A percentile compares a stretch with the other conserved stretches of the same genome.
Evolutionary conservation across 2,329 filamentous ascomycete genomes (phyloP).

Genomic region (Mycosphaerella sp.): DNA sequence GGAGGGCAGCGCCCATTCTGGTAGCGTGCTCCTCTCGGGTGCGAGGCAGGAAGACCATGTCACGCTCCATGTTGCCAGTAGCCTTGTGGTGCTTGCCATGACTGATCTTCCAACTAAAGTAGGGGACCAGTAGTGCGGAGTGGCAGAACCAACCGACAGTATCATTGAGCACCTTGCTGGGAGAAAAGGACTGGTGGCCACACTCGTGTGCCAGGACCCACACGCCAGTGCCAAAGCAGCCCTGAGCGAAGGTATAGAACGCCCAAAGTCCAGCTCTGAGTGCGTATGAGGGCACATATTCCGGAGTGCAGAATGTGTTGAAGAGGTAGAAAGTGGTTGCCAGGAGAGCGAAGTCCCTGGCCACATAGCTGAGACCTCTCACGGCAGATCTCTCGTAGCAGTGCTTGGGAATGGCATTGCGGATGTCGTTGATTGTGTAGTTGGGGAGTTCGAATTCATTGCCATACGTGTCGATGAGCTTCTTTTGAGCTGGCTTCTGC

Average conservation of each 20-base stretch:
- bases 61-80: conserved; percentile 91
- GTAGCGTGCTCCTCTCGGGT: conserved; percentile 75
- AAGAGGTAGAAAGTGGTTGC: conserved; percentile 76
- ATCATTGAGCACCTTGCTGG: conserved; percentile 87
- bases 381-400: conserved; percentile 84
- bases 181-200: conserved; percentile 91
- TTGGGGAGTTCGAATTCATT: conserved; percentile 91
- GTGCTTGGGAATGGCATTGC: conserved; percentile 94
- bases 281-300: conserved; percentile 65
- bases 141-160: conserved; percentile 87
- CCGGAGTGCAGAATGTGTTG: conserved; percentile 83
- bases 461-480: conserved; percentile 85
- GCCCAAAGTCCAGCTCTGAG: conserved; percentile 60
- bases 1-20: conserved; percentile 64
- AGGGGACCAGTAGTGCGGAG: conserved; percentile 83
- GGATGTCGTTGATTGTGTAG: conserved; percentile 96
- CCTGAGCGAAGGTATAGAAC: conserved; percentile 75
- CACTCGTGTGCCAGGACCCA: conserved; percentile 99
- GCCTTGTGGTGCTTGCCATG: conserved; percentile 99
- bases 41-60: conserved; percentile 98
- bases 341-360: conserved; percentile 68
- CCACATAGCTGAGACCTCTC: conserved; percentile 73
- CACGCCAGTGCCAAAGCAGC: conserved; percentile 84
- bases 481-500: conserved; percentile 40
- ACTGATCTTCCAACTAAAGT: conserved; percentile 99